Evolutionary conservation across 208 protist genomes (phyloP), one percentile per base, ranked within the genome.

Genomic region (Wallacemonas collosoma): DNA sequence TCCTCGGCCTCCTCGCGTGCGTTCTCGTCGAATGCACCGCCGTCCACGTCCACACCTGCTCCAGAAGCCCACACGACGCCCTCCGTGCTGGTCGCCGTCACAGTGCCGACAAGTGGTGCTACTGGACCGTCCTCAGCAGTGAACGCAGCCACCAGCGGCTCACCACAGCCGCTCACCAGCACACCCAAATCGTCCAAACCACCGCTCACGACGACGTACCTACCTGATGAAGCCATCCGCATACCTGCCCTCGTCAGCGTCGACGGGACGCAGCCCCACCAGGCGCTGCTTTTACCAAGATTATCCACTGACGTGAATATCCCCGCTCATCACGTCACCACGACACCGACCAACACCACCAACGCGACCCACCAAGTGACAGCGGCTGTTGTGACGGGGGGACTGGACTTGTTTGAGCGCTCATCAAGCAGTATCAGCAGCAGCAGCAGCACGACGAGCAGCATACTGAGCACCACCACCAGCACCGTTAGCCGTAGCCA

Each of bases 171-270:
- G 12, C 8, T 12, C 45, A 50, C 8, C 45, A 50, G 8, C 45
- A 12, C 45, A 6, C 45, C 45, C 45, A 50, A 50, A 12, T 50
- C 45, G 8, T 6, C 12, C 45, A 50, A 8, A 1, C 57, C 39
- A 8, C 40, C 60, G 17, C 41, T 15, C 7, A 17, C 1, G 7
- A 65, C 60, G 0, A 48, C n/a, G 38, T 65, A 65, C 17, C 40
- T 65, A 41, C 40, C 60, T 15, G 60, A 65, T 39, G 60, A 65
- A 26, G 60, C 40, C 41, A 65, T 65, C 43, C n/a, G 9, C 3
- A 65, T 48, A 3, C 60, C 60, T 12, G 9, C 60, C 36, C 43
- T 65, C 0, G 60, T 65, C 41, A 51, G 41, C 41, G 60, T 65
- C 11, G 60, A 65, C 50, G 60, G 60, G 14, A 41, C 60, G 6